phyloP scores from a whole-genome alignment of 1,284 basidiomycete species.

The Boletus smithii region DNA sequence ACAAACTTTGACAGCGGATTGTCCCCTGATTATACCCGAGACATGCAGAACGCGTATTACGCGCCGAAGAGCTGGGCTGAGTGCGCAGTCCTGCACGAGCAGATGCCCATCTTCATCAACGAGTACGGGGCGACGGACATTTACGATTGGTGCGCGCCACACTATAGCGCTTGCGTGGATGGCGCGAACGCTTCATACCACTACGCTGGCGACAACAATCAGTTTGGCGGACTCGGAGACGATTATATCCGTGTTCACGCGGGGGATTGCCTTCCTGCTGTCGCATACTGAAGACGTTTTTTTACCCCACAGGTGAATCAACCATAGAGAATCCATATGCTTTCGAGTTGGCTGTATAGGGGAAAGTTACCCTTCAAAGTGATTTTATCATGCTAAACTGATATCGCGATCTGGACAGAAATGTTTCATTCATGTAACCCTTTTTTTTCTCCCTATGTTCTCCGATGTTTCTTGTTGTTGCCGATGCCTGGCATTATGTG shows the following conservation, averaged over 20 bases:
- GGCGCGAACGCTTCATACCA: slow-evolving; percentile 8
- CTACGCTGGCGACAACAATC: slow-evolving; percentile 11
- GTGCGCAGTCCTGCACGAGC: slow-evolving; percentile 15
- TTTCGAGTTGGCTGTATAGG: neutral
- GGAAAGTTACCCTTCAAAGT: neutral
- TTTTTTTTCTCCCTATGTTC: slow-evolving; percentile 6
- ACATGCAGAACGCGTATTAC: slow-evolving; percentile 20
- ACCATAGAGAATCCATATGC: slow-evolving; percentile 3
- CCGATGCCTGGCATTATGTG: slow-evolving; percentile 3
- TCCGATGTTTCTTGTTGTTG: neutral
- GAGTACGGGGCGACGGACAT: slow-evolving; percentile 18
- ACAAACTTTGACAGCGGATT: slow-evolving; percentile 21
- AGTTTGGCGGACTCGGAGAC: slow-evolving; percentile 13
- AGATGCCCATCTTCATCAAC: slow-evolving; percentile 33
- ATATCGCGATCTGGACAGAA: slow-evolving; percentile 1
- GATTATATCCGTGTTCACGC: slow-evolving; percentile 19
- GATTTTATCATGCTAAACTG: slow-evolving; percentile 1
- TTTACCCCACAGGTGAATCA: neutral
- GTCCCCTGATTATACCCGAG: slow-evolving; percentile 13
- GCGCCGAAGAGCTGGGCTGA: slow-evolving; percentile 30
- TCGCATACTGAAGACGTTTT: slow-evolving; percentile 21
- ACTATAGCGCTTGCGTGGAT: slow-evolving; percentile 13
- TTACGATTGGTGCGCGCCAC: slow-evolving; percentile 27
- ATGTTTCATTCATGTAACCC: slow-evolving; percentile 14
- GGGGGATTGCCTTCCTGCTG: slow-evolving; percentile 21